A percentile compares a stretch with the other conserved stretches of the same genome.
phyloP scores from a whole-genome alignment of 768 basidiomycete genomes.

The Termitomyces sp. region DNA sequence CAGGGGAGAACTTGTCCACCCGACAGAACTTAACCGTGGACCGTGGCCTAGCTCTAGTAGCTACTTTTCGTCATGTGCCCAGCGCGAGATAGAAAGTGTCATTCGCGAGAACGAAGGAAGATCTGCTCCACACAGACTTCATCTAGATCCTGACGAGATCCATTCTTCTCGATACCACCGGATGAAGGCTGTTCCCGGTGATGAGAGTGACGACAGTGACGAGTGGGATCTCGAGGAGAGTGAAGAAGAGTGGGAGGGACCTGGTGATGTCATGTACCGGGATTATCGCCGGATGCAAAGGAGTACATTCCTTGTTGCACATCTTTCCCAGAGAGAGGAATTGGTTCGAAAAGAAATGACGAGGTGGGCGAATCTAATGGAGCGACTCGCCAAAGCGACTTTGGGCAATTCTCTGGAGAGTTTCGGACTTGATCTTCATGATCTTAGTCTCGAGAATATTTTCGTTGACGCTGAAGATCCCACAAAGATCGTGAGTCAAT shows the following conservation, averaged over 20 bases:
- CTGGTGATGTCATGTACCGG: slow-evolving; percentile 72
- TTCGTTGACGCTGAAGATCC: slow-evolving; percentile 71
- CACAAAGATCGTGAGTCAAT: slow-evolving; percentile 59
- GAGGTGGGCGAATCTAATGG: slow-evolving; percentile 67
- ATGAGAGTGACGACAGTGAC: slow-evolving; percentile 70
- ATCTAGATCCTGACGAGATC: slow-evolving; percentile 79
- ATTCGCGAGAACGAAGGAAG: slow-evolving; percentile 74
- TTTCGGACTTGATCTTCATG: slow-evolving; percentile 82
- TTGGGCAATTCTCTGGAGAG: slow-evolving; percentile 34
- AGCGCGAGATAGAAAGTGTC: slow-evolving; percentile 72
- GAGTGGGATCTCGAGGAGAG: slow-evolving; percentile 79
- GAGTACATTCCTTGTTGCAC: slow-evolving; percentile 71
- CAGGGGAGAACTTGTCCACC: slow-evolving; percentile 65
- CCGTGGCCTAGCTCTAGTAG: slow-evolving; percentile 59
- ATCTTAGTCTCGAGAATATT: slow-evolving; percentile 78
- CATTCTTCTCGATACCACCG: slow-evolving; percentile 65
- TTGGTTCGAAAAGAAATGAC: slow-evolving; percentile 63
- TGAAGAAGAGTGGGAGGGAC: slow-evolving; percentile 75
- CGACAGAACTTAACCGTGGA: slow-evolving; percentile 70
- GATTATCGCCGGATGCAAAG: slow-evolving; percentile 82
- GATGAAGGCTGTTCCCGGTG: slow-evolving; percentile 60
- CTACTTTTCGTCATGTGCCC: slow-evolving; percentile 61
- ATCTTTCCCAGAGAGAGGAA: slow-evolving; percentile 59
- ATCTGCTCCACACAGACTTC: slow-evolving; percentile 68
- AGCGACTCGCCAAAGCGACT: slow-evolving; percentile 33